A percentile compares a stretch with the other conserved stretches of the same genome.
These are phyloP conservation scores for Argentina anserina DNA, from an alignment of 306 rosid genomes.

Conservation along the genomic window DNA sequence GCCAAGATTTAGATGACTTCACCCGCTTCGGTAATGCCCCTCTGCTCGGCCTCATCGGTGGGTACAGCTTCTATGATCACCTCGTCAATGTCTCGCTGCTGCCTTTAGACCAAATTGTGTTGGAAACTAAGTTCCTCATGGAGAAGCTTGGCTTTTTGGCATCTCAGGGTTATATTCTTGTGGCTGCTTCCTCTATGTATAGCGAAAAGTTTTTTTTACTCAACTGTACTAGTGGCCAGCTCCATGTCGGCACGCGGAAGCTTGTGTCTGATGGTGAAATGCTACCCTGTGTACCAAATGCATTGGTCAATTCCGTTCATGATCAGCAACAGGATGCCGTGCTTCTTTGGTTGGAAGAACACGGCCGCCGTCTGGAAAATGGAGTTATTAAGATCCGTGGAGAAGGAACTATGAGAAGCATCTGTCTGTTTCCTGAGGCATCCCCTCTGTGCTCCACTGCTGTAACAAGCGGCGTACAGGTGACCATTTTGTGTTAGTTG, in stretches of 20 bases:
- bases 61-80: constrained; percentile 59
- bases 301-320: constrained; percentile 43
- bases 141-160: constrained; percentile 32
- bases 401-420: constrained; percentile 37
- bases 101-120: constrained; percentile 48
- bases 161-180: constrained; percentile 46
- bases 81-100: constrained; percentile 60
- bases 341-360: constrained; percentile 96
- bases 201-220: constrained; percentile 60
- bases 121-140: constrained; percentile 34
- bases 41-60: constrained; percentile 66
- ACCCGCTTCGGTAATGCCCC: neutral
- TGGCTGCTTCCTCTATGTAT: constrained; percentile 56
- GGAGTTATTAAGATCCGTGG: constrained; percentile 64
- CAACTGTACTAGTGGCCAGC: constrained; percentile 64
- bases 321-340: constrained; percentile 68
- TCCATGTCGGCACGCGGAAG: constrained; percentile 62
- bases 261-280: constrained; percentile 49
- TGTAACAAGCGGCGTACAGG: constrained; percentile 74
- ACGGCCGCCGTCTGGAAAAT: constrained; percentile 62
- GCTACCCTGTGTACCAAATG: constrained; percentile 77
- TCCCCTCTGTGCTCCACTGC: constrained; percentile 72
- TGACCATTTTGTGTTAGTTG: constrained; percentile 21
- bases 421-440: constrained; percentile 72
- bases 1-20: constrained; percentile 47